Evolutionary conservation across 805 yeast genomes (phyloP), one percentile per base, ranked within the genome.

Genomic region (Schwanniomyces sp.): DNA sequence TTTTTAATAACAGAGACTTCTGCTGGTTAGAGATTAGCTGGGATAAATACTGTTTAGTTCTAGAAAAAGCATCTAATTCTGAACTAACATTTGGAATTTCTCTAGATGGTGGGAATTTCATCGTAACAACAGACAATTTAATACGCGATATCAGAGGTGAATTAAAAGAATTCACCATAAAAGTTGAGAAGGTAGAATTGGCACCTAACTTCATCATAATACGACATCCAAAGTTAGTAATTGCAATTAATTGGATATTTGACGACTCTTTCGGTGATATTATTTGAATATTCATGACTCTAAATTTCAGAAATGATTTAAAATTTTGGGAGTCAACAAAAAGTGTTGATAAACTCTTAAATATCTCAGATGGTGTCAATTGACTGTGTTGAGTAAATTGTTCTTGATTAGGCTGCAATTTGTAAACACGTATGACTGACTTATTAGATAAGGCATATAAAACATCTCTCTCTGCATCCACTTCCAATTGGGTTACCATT

Each of bases 141-240:
- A 66, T 46, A 12, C 53, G 44, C 46, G 74, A 76, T 27, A 58
- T 39, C 14, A 63, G 48, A 2, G 62, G 49, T 8, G 61, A 51
- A 18, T 59, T 49, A 21, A 53, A 48, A 11, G 64, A 25, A n/a
- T 49, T 39, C 8, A 66, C 56, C 40, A 61, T 53, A 47, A 59
- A 59, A 11, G 61, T 54, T 16, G 69, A 45, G 30, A 61, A 55
- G 3, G 68, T 52, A 9, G 67, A 49, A 8, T 58, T 48, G n/a
- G 61, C 49, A 39, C 88, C 81, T 27, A 73, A 54, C 52, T 83
- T 79, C 43, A 85, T 64, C 51, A 81, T 84, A 24, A 91, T 72
- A 54, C 97, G 79, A 55, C 88, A 87, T n/a, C 97, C 97, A 51
- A 84, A 86, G 41, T 82, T 75, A 0, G 96, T 88, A 12, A 88